These are phyloP conservation scores for Fusarium proliferatum DNA, from an alignment of 2,329 filamentous ascomycete genomes.

Conservation along the genomic window DNA sequence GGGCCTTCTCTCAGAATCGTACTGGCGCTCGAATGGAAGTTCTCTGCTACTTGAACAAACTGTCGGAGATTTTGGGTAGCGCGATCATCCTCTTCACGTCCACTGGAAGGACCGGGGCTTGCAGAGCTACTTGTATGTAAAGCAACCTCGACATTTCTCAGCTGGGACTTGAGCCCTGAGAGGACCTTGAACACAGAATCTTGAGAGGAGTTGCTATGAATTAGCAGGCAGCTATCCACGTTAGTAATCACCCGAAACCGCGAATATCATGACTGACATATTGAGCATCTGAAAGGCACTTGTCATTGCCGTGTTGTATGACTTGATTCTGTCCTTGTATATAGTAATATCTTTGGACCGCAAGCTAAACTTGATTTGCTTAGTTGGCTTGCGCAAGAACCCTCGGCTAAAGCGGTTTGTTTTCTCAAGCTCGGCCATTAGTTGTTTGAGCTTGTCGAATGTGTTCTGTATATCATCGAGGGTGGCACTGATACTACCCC, in stretches of 20 bases:
- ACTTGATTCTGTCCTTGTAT: not conserved
- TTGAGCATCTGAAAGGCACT: not conserved
- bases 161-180: not conserved
- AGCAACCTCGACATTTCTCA: not conserved
- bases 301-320: not conserved
- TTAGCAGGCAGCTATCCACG: not conserved
- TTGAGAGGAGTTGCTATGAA: not conserved
- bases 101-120: not conserved
- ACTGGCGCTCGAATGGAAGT: not conserved
- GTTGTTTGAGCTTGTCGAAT: not conserved
- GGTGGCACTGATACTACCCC: not conserved
- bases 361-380: not conserved
- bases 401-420: not conserved
- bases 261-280: not conserved
- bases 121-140: not conserved
- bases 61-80: not conserved
- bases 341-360: not conserved
- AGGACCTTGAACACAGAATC: not conserved
- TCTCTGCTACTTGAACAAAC: not conserved
- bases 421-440: not conserved
- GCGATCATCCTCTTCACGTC: not conserved
- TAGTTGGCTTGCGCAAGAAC: not conserved
- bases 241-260: rapidly evolving
- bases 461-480: not conserved
- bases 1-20: not conserved